These are phyloP conservation scores for Boletus edulis DNA, from an alignment of 768 basidiomycete species.

Conservation along the genomic window DNA sequence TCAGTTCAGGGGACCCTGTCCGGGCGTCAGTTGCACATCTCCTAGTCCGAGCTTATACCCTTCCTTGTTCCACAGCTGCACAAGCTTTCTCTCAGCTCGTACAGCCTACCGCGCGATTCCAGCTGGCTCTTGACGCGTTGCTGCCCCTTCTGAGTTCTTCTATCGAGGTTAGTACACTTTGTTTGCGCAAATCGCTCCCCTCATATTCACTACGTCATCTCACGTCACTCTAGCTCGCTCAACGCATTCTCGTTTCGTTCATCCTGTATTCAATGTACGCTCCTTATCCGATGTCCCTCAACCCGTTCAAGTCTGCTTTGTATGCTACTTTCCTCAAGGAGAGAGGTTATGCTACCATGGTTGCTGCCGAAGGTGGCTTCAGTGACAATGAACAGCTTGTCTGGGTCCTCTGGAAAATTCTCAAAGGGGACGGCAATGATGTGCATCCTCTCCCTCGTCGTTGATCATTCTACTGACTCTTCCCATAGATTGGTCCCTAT, in stretches of 20 bases:
- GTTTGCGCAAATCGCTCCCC: constrained; percentile 11
- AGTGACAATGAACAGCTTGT: constrained; percentile 73
- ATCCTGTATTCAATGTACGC: constrained; percentile 79
- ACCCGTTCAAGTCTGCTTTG: constrained; percentile 77
- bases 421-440: constrained; percentile 80
- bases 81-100: constrained; percentile 75
- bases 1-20: constrained; percentile 41
- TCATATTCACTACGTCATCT: constrained; percentile 14
- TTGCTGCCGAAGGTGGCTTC: constrained; percentile 47
- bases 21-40: constrained; percentile 67
- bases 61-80: constrained; percentile 76
- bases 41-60: constrained; percentile 59
- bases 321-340: constrained; percentile 67
- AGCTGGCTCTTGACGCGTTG: constrained; percentile 80
- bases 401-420: constrained; percentile 86
- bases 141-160: constrained; percentile 64
- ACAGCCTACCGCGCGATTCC: constrained; percentile 73
- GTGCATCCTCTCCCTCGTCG: constrained; percentile 34
- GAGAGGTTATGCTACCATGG: constrained; percentile 54
- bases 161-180: constrained; percentile 47
- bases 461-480: constrained; percentile 1
- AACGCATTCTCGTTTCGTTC: constrained; percentile 76
- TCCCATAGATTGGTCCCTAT: constrained; percentile 73
- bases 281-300: constrained; percentile 74
- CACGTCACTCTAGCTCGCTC: constrained; percentile 49